Evolutionary conservation across 768 basidiomycete species (phyloP).

Genomic region (Filobasidium floriforme): DNA sequence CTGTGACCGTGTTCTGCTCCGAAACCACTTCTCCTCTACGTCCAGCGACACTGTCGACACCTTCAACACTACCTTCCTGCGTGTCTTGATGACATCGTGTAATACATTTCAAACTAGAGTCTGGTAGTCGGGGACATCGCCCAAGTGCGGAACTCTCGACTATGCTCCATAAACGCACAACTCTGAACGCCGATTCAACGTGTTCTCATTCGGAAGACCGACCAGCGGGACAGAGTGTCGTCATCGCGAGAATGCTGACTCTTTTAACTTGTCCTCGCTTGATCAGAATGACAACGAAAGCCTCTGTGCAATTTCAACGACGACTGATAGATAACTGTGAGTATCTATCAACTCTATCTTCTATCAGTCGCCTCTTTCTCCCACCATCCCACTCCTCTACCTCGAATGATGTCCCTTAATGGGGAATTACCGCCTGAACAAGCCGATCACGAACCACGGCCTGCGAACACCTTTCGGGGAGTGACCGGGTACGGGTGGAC

Average conservation of each 20-base stretch:
- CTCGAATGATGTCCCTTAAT: slow-evolving; percentile 18
- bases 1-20: background rate
- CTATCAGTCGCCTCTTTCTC: background rate
- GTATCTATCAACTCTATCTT: background rate
- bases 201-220: too few relatives aligned
- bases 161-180: slow-evolving; percentile 12
- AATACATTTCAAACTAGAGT: slow-evolving; percentile 22
- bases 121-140: slow-evolving; percentile 18
- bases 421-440: slow-evolving; percentile 19
- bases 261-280: background rate
- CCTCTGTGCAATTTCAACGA: background rate
- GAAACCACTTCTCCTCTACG: background rate
- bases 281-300: background rate
- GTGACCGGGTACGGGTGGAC: background rate
- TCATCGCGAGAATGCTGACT: background rate
- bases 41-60: background rate
- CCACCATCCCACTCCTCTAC: slow-evolving; percentile 3
- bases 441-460: slow-evolving; percentile 1
- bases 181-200: slow-evolving; percentile 5
- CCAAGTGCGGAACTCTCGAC: slow-evolving; percentile 10
- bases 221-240: background rate
- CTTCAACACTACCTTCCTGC: background rate
- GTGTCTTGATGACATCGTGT: slow-evolving; percentile 17
- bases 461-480: too few relatives aligned
- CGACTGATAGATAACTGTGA: slow-evolving; percentile 2